phyloP scores from a whole-genome alignment of 2,329 filamentous ascomycete genomes.

The Pseudopyrenochaeta lycopersici region DNA sequence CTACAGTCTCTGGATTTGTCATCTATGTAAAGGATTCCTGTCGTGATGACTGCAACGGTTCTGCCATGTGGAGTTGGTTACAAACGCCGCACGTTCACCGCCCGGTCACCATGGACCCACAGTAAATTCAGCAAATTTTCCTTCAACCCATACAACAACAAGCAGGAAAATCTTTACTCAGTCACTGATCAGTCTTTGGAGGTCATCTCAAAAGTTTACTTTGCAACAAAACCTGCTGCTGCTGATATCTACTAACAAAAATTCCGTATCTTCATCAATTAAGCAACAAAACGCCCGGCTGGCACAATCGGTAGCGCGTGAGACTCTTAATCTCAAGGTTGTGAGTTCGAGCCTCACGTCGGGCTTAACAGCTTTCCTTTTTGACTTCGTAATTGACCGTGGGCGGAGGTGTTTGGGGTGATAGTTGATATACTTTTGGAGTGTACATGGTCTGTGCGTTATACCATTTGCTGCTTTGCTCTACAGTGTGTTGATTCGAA shows the following conservation, averaged over 20 bases:
- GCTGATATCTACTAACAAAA: background rate
- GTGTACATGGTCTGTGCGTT: background rate
- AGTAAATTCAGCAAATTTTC: background rate
- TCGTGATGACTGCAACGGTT: too few relatives aligned
- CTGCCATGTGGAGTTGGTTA: background rate
- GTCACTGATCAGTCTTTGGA: background rate
- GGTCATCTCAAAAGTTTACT: background rate
- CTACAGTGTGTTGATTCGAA: background rate
- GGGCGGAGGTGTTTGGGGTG: background rate
- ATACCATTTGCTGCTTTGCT: too few relatives aligned
- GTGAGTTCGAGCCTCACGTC: conserved; percentile 24
- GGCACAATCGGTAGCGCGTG: conserved; percentile 1
- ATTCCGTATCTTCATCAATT: background rate
- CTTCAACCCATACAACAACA: background rate
- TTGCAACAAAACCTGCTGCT: background rate
- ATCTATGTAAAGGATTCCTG: too few relatives aligned
- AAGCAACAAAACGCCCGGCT: conserved; percentile 1
- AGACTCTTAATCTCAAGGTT: conserved; percentile 18
- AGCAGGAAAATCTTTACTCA: background rate
- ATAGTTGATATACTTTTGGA: background rate
- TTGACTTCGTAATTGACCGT: background rate
- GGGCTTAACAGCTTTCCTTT: conserved; percentile 4
- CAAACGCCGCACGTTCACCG: background rate
- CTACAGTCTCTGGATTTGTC: too few relatives aligned
- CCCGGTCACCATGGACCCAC: background rate